These are phyloP conservation scores for Citrus sp. DNA, from an alignment of 345 rosid genomes.

Conservation along the genomic window DNA sequence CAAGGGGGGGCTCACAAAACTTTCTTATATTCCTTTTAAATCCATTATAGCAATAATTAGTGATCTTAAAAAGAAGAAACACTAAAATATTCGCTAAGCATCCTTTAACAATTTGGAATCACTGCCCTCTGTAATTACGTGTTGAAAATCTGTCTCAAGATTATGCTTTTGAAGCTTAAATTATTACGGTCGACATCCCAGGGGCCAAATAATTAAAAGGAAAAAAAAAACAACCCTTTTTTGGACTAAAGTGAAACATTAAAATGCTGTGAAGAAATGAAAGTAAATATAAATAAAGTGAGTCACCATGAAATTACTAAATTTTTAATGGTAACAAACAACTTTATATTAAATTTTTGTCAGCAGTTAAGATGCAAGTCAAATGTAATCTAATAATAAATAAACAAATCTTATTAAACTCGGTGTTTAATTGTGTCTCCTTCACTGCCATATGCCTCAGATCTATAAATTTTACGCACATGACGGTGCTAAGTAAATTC, in stretches of 20 bases:
- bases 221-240: neutral
- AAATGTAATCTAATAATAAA: conserved; percentile 2
- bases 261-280: neutral
- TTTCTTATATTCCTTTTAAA: neutral
- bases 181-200: too few relatives aligned
- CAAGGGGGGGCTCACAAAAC: neutral
- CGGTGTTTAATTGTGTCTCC: neutral
- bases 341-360: neutral
- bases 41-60: neutral
- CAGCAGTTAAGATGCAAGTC: conserved; percentile 16
- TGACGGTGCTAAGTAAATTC: neutral
- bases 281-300: neutral
- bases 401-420: neutral
- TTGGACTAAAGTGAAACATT: neutral
- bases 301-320: neutral
- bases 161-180: too few relatives aligned
- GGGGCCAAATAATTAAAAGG: neutral
- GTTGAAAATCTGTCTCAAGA: conserved; percentile 21
- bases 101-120: neutral
- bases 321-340: neutral
- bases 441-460: neutral
- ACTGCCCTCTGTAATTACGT: neutral
- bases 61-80: neutral
- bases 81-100: neutral
- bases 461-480: neutral